Evolutionary conservation across 495 filamentous ascomycete genomes (phyloP), one percentile per base, ranked within the genome.

Genomic region (Parathielavia appendiculata): DNA sequence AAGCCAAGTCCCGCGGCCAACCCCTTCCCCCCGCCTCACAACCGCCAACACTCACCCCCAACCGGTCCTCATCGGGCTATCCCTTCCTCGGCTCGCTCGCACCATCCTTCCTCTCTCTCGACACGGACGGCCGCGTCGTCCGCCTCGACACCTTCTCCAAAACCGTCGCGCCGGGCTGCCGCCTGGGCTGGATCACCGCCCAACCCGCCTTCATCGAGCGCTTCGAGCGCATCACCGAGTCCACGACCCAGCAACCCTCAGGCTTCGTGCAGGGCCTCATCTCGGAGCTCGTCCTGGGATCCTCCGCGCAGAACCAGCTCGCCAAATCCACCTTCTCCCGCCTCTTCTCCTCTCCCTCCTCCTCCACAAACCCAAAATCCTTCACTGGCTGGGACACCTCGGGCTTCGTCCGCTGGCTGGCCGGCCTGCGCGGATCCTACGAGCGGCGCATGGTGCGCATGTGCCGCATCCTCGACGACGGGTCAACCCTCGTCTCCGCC

Each of bases 371-470:
- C 4, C 60, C 64, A 14, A 58, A 30, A 30, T 30, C 68, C 9
- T 72, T 73, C 38, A 60, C 70, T 34, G 84, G 84, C 39, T 96
- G 92, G 92, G 79, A 88, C 63, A 85, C 86, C 69, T 82, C 86
- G 59, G 92, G 92, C 58, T 96, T 88, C 88, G 83, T 96, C 2
- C 81, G 85, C 54, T 97, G 92, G 92, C 81, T 96, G 23, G 86
- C 85, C 43, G 89, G 90, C 1, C 75, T 97, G 2, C 81, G 91
- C 32, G 86, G 83, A 23, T 76, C 81, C 46, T 97, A 97, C 75
- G 89, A 95, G 69, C 75, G 81, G 44, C 84, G 91, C 44, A 93
- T 95, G 88, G 76, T 80, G 54, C 68, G 69, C 47, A 95, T 95
- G 89, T 87, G 84, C 72, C 66, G 61, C 6, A 74, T 82, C 56